Evolutionary conservation across 106 monocot genomes (phyloP), one percentile per base, ranked within the genome.

Genomic region (Dendrobium nobile): DNA sequence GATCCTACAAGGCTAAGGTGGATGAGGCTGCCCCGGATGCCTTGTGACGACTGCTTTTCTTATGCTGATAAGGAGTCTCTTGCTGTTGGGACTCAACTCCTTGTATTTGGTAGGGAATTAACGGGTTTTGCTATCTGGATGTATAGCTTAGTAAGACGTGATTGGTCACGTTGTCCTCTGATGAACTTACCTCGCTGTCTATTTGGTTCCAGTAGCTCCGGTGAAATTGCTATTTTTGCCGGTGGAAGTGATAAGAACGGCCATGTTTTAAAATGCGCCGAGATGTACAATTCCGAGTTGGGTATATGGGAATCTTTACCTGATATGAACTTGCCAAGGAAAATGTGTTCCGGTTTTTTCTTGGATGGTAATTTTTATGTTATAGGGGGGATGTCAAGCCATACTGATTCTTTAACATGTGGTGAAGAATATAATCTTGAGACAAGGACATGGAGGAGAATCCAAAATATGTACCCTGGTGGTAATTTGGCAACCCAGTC

Each of bases 351-450:
- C 22, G 95, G 95, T 2, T 93, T 93, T 78, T 96, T 93, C 75
- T 93, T 96, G 95, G 95, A 96, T 84, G 88, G 89, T 0, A 93
- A 93, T 59, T 96, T 95, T 78, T 95, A 93, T 81, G 91, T 92
- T 5, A 95, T 95, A 78, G 95, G 95, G 9, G 95, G 95, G 24
- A 87, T 91, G 89, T 84, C 75, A 1, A 88, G 86, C 79, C 80
- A 89, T 54, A 87, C 87, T 26, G 93, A 96, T 58, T 88, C 89
- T 74, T 85, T 96, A 68, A 88, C 93, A 15, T 96, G 95, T 72
- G 95, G 95, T 19, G 95, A 93, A 83, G 91, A 91, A 79, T 96
- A 84, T 78, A 82, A 93, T 67, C 82, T 93, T 47, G 80, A 86
- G 85, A 93, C 89, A 42, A 87, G 82, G 85, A 83, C 81, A 37